Conservation (phyloP, 805 yeast genomes). For the Wickerhamiella siamensis region DNA sequence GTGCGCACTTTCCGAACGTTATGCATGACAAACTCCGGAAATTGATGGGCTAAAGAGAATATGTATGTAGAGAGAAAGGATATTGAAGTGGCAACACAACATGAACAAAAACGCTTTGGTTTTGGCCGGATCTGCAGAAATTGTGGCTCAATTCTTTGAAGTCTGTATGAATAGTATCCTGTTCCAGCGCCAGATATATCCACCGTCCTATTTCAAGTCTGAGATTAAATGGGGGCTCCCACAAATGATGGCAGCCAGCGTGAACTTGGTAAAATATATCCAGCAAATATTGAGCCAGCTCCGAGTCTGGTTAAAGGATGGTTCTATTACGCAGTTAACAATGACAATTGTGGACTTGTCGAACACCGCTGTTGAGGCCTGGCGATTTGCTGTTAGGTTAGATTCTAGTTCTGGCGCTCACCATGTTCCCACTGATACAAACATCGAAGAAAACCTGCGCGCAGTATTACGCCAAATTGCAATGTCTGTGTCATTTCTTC, state of each 20-base stretch:
- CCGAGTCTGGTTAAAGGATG: conserved; percentile 58
- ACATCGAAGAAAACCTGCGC: conserved; percentile 61
- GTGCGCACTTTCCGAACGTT: conserved; percentile 50
- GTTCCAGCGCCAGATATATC: conserved; percentile 82
- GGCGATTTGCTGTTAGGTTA: conserved; percentile 79
- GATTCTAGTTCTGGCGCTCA: no score
- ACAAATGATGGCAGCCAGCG: conserved; percentile 56
- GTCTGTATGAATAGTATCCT: conserved; percentile 56
- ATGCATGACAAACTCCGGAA: conserved; percentile 35
- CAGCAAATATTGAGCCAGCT: conserved; percentile 53
- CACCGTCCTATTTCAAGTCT: conserved; percentile 66
- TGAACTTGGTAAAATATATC: conserved; percentile 60
- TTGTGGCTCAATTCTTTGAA: conserved; percentile 29
- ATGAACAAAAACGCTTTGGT: conserved; percentile 33
- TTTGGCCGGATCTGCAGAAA: conserved; percentile 62
- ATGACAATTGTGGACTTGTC: conserved; percentile 56
- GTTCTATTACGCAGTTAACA: conserved; percentile 51
- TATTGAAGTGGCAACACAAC: neutral
- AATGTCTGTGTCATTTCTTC: conserved; percentile 74
- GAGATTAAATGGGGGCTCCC: conserved; percentile 71
- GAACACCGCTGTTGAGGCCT: conserved; percentile 59
- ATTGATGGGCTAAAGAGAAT: neutral
- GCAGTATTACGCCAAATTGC: conserved; percentile 75
- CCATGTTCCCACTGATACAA: conserved; percentile 11
- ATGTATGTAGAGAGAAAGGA: neutral